Base-by-base conservation (phyloP, 129 eudicot genomes). In the Flaveria trinervia region DNA sequence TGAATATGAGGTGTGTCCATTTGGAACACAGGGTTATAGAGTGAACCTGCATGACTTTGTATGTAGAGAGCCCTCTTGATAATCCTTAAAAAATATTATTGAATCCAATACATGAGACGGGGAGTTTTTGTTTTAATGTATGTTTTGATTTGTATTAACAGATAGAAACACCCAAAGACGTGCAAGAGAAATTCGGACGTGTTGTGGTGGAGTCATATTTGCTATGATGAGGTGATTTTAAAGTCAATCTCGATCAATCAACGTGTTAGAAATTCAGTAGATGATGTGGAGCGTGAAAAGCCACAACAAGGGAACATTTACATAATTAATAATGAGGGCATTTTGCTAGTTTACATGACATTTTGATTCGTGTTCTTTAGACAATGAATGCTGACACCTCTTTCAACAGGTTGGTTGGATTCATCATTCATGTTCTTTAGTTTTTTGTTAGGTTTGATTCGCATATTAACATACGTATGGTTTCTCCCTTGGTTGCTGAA, bases 161-260 rank as follows among this genome's bases (percentile, higher is more conserved):
- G 98, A 88, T 94, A 57, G 98, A 94, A 85, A 94, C 97, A 49
- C 96, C 97, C 33, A 93, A 89, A 79, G 98, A 93, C 51, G 90
- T 93, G 66, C 90, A 93, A 82, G 90, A 93, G 86, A 93, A 93
- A 88, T 93, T 93, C 62, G 97, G 98, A 36, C 85, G 98, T 76
- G 90, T 93, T 68, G 98, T 94, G 16, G 98, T 86, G 18, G 96
- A 89, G 77, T 91, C 98, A 23, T 87, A 94, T 81, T 79, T 94
- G 82, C 84, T 94, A 54, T 92, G 78, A 89, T 80, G 54, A 82
- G 80, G 28, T 70, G 65, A 52, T 56, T 72, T 22, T 51, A 62
- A 61, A 28, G 0, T 30, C 69, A 7, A 16, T 43, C 14, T 2
- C 33, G 50, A 57, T 43, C 56, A 18, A 13, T 70, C 59, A 36